Conservation (phyloP, 2,329 filamentous ascomycete species). For the Pseudophaeomoniella oleicola region DNA sequence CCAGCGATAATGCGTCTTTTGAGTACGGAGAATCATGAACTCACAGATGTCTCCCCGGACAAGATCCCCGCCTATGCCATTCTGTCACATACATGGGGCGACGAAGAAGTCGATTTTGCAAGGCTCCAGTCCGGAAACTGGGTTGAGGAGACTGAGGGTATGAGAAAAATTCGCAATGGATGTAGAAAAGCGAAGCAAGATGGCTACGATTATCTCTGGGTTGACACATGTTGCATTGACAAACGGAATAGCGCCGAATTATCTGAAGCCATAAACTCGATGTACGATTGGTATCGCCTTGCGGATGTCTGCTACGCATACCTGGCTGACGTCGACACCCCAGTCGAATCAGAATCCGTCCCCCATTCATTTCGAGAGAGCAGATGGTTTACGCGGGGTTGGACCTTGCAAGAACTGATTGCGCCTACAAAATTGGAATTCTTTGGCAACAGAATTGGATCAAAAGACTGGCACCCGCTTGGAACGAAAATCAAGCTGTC, state of each 20-base stretch:
- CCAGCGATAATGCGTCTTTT: not conserved
- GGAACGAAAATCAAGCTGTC: not conserved
- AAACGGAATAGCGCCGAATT: slow-evolving; percentile 8
- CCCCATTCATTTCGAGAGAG: not conserved
- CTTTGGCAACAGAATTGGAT: too few species aligned
- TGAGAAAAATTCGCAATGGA: not conserved
- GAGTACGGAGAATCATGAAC: not conserved
- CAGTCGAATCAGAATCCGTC: not conserved
- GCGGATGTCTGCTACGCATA: slow-evolving; percentile 9
- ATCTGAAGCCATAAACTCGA: slow-evolving; percentile 7
- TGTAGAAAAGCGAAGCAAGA: not conserved
- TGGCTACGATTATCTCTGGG: slow-evolving; percentile 8
- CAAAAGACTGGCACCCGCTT: not conserved
- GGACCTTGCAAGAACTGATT: slow-evolving; percentile 8
- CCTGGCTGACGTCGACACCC: slow-evolving; percentile 3
- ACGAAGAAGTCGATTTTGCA: slow-evolving; percentile 2
- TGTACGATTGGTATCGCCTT: slow-evolving; percentile 9
- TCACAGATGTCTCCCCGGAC: not conserved
- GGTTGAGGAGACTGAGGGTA: too few species aligned
- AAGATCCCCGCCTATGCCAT: slow-evolving; percentile 1
- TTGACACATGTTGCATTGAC: slow-evolving; percentile 11
- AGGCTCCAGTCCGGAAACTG: not conserved
- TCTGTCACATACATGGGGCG: slow-evolving; percentile 3
- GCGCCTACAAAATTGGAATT: slow-evolving; percentile 4
- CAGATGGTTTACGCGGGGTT: slow-evolving; percentile 6